Percentiles rank a stretch among this genome's conserved stretches.
Conservation (phyloP, 768 basidiomycete genomes). For the Cantharellus anzutake region DNA sequence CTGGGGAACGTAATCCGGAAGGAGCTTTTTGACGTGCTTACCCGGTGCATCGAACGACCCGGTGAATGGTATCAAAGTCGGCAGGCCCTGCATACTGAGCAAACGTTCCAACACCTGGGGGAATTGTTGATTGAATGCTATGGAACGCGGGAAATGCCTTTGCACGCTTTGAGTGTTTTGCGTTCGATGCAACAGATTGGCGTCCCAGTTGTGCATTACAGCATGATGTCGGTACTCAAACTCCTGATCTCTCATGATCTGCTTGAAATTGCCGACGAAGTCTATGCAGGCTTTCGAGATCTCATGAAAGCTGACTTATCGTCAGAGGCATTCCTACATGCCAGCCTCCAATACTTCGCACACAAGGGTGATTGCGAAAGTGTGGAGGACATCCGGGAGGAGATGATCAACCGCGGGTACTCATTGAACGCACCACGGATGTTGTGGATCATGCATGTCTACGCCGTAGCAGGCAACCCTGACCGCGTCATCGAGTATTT, state of each 20-base stretch:
- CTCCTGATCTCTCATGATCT: not conserved
- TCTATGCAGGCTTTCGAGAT: not conserved
- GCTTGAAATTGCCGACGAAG: not conserved
- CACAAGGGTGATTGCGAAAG: not conserved
- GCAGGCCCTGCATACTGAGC: not conserved
- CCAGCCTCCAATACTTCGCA: not conserved
- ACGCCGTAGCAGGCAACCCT: conserved; percentile 28
- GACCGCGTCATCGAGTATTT: conserved; percentile 31
- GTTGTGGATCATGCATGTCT: conserved; percentile 34
- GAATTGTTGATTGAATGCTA: not conserved
- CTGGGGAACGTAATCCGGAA: not conserved
- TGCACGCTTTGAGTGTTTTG: not conserved
- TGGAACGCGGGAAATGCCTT: not conserved
- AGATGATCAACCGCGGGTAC: not conserved
- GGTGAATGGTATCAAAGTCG: not conserved
- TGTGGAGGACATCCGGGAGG: not conserved
- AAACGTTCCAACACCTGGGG: not conserved
- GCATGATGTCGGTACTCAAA: not conserved
- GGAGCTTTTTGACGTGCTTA: not conserved
- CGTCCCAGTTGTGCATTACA: not conserved
- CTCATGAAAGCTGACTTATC: not conserved
- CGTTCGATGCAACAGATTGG: not conserved
- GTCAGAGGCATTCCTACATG: not conserved
- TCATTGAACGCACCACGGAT: not conserved
- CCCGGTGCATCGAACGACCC: not conserved